These are phyloP conservation scores for Lecanicillium sp. DNA, from an alignment of 2,329 filamentous ascomycete genomes.

Conservation along the genomic window DNA sequence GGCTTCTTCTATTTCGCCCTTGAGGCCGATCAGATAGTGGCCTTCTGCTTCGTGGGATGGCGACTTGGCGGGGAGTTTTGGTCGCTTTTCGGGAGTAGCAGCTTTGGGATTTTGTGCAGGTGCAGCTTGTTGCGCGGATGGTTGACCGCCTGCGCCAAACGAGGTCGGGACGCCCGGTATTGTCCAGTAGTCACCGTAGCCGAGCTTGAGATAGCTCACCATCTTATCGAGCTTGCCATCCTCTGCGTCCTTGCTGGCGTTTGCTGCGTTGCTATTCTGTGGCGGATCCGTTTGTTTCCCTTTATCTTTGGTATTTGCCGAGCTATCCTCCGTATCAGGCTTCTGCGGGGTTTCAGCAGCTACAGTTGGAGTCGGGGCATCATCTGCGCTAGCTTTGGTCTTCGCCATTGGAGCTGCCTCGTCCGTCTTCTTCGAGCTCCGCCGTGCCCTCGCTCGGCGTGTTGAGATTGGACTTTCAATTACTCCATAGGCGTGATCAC, in stretches of 20 bases:
- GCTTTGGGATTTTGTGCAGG: constrained; percentile 8
- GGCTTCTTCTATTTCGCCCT: constrained; percentile 52
- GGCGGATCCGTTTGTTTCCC: too few relatives aligned
- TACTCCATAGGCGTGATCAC: constrained; percentile 77
- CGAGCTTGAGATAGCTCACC: constrained; percentile 58
- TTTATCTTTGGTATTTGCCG: not conserved
- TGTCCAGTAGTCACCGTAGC: constrained; percentile 61
- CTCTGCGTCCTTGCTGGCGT: constrained; percentile 15
- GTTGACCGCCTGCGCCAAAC: constrained; percentile 6
- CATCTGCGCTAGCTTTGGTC: too few relatives aligned
- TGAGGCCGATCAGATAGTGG: constrained; percentile 60
- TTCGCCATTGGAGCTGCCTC: not conserved
- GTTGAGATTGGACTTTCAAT: constrained; percentile 67
- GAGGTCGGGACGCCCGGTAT: constrained; percentile 22
- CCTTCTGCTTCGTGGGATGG: constrained; percentile 27
- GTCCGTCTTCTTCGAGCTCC: constrained; percentile 11
- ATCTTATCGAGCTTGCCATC: constrained; percentile 44
- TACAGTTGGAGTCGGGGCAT: too few relatives aligned
- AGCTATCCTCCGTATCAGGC: constrained; percentile 2
- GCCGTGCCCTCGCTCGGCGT: constrained; percentile 39
- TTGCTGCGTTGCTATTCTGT: not conserved
- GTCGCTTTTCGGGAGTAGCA: constrained; percentile 7
- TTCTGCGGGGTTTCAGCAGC: too few relatives aligned
- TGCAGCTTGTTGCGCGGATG: constrained; percentile 9
- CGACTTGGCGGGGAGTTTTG: constrained; percentile 8